A percentile compares a stretch with the other conserved stretches of the same genome.
phyloP scores from a whole-genome alignment of 345 rosid species.

The Mercurialis annua region DNA sequence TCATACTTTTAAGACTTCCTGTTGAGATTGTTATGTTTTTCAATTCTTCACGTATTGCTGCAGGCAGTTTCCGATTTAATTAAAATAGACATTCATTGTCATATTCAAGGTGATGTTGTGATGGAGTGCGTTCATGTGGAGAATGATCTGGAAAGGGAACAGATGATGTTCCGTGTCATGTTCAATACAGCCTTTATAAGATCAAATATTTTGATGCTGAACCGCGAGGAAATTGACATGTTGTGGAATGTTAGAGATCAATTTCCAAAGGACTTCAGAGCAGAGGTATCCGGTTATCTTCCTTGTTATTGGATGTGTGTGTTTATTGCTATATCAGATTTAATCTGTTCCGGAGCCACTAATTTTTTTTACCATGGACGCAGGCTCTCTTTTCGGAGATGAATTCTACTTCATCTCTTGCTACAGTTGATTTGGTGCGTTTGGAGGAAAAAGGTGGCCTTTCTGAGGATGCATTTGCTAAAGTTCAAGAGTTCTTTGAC shows the following conservation, averaged over 20 bases:
- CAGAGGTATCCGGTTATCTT: constrained; percentile 48
- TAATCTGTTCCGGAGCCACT: constrained; percentile 12
- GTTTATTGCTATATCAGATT: constrained; percentile 3
- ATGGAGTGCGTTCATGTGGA: constrained; percentile 66
- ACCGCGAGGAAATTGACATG: constrained; percentile 61
- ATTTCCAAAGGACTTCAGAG: constrained; percentile 67
- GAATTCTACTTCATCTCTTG: constrained; percentile 43
- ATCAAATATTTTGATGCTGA: constrained; percentile 61
- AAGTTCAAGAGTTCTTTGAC: constrained; percentile 58
- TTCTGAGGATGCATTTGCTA: constrained; percentile 65
- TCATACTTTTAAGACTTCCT: background rate
- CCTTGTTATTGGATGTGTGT: constrained; percentile 4
- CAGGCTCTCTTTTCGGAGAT: constrained; percentile 75
- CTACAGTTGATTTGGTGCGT: constrained; percentile 46
- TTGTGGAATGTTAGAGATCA: constrained; percentile 58
- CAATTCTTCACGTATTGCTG: constrained; percentile 35
- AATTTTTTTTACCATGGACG: constrained; percentile 31
- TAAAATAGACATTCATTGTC: constrained; percentile 66
- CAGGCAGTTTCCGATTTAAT: constrained; percentile 66
- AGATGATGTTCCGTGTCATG: constrained; percentile 72
- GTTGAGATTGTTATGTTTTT: constrained; percentile 7
- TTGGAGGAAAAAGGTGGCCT: constrained; percentile 60
- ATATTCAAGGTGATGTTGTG: constrained; percentile 74
- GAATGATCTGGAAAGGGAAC: constrained; percentile 54
- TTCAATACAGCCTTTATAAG: constrained; percentile 72